Base-by-base conservation (phyloP, 176 grass and related monocot species). In the Rhynchospora tenuis region DNA sequence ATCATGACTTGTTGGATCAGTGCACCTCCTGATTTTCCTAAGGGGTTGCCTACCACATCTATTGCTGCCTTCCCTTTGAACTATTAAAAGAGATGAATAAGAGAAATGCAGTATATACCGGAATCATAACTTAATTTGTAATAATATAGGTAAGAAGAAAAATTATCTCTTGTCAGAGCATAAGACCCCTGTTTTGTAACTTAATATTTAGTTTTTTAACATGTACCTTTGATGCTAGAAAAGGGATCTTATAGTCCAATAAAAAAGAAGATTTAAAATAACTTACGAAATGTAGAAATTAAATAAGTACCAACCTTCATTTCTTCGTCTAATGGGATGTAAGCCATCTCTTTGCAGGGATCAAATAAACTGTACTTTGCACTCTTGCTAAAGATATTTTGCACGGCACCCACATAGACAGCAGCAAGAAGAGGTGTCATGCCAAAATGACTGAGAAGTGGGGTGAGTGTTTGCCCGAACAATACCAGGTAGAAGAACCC, bases 311-410 rank as follows among this genome's bases (percentile, higher is more conserved):
- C 50, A 69, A 97, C 94, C 94, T 94, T 97, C 94, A 97, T 92
- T 78, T 97, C 94, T 70, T 90, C 89, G 69, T 97, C 94, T 85
- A 97, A 83, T 74, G 91, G 94, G 84, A 97, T 97, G 85, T 94
- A 97, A 4, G 94, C 94, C 91, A 97, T 97, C 88, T 97, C 94
- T 83, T 97, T 97, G 86, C 88, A 97, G 0, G 94, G 94, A 85
- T 94, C 94, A 87, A 97, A 97, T 73, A 97, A 94, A 78, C 94
- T 97, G 55, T 97, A 97, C 65, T 94, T 97, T 82, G 94, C 89
- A 83, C 94, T 97, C 89, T 94, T 97, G 83, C 91, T 97, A 76
- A 97, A 97, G 84, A 97, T 97, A 76, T 97, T 97, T 46, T 97
- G 94, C 63, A 97, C 26, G 54, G 94, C 94, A 16, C 91, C 89